Percentiles rank a stretch among this genome's conserved stretches.
phyloP scores from a whole-genome alignment of 2,329 filamentous ascomycete species.

The Ciborinia camelliae region DNA sequence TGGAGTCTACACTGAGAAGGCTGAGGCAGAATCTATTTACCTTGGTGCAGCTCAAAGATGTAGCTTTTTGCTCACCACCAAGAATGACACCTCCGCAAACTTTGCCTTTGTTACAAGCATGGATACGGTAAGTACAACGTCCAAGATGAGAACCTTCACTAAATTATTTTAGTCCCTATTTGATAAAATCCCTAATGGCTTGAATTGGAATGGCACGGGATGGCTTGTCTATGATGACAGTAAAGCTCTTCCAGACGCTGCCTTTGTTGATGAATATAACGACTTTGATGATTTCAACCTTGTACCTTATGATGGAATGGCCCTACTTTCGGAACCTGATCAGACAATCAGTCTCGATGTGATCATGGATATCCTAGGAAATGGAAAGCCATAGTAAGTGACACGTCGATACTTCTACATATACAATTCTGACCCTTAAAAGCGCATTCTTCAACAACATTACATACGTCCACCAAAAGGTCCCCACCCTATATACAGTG shows the following conservation, averaged over 20 bases:
- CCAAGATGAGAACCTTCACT: constrained; percentile 18
- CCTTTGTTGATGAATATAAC: constrained; percentile 57
- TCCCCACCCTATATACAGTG: constrained; percentile 66
- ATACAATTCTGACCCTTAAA: constrained; percentile 4
- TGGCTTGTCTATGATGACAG: constrained; percentile 57
- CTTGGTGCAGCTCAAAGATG: constrained; percentile 65
- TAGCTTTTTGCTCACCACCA: constrained; percentile 60
- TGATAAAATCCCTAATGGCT: constrained; percentile 55
- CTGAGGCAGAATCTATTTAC: constrained; percentile 62
- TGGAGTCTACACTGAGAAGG: constrained; percentile 60
- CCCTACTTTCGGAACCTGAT: constrained; percentile 59
- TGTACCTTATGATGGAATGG: constrained; percentile 63
- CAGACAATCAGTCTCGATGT: constrained; percentile 61
- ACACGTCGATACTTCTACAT: not conserved
- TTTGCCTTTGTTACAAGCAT: constrained; percentile 67
- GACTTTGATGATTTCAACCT: constrained; percentile 73
- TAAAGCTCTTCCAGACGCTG: constrained; percentile 48
- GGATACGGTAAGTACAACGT: constrained; percentile 47
- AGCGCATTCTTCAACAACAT: constrained; percentile 59
- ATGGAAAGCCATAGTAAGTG: constrained; percentile 64
- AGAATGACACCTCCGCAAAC: constrained; percentile 58
- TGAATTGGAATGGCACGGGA: constrained; percentile 68
- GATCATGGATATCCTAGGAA: constrained; percentile 62
- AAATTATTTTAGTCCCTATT: constrained; percentile 55
- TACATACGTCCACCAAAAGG: constrained; percentile 61